These are phyloP conservation scores for Aspergillus glaucus DNA, from an alignment of 2,329 filamentous ascomycete genomes.

Conservation along the genomic window DNA sequence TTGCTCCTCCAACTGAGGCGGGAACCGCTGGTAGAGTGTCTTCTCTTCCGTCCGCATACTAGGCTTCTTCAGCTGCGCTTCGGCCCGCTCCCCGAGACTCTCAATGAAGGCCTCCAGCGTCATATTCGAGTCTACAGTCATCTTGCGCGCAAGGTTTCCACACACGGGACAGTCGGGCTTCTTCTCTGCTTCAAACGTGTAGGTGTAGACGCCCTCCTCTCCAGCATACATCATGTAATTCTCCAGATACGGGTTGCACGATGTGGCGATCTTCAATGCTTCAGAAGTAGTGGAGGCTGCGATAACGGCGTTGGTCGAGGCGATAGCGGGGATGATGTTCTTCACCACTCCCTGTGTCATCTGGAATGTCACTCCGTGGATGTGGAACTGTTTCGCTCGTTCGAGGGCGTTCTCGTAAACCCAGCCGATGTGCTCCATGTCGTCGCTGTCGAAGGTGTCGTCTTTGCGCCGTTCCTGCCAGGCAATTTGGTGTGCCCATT, in stretches of 20 bases:
- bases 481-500: slow-evolving; percentile 97
- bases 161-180: slow-evolving; percentile 95
- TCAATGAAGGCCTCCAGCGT: slow-evolving; percentile 83
- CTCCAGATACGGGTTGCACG: slow-evolving; percentile 71
- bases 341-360: slow-evolving; percentile 97
- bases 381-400: slow-evolving; percentile 82
- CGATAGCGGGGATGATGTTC: slow-evolving; percentile 98
- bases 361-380: slow-evolving; percentile 86
- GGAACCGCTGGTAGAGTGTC: slow-evolving; percentile 84
- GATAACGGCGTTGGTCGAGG: slow-evolving; percentile 94
- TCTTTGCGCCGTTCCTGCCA: slow-evolving; percentile 87
- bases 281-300: slow-evolving; percentile 95
- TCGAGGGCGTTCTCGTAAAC: slow-evolving; percentile 77
- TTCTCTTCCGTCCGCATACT: slow-evolving; percentile 74
- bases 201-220: slow-evolving; percentile 92
- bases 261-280: slow-evolving; percentile 86
- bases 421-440: slow-evolving; percentile 97
- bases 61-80: slow-evolving; percentile 90
- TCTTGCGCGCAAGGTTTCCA: slow-evolving; percentile 69
- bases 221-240: slow-evolving; percentile 99
- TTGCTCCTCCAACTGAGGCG: slow-evolving; percentile 73
- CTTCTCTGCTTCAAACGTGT: slow-evolving; percentile 91
- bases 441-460: slow-evolving; percentile 83
- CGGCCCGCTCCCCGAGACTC: slow-evolving; percentile 71
- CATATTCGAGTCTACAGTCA: slow-evolving; percentile 62